phyloP scores from a whole-genome alignment of 805 yeast species.

The Metschnikowia amazonensis region DNA sequence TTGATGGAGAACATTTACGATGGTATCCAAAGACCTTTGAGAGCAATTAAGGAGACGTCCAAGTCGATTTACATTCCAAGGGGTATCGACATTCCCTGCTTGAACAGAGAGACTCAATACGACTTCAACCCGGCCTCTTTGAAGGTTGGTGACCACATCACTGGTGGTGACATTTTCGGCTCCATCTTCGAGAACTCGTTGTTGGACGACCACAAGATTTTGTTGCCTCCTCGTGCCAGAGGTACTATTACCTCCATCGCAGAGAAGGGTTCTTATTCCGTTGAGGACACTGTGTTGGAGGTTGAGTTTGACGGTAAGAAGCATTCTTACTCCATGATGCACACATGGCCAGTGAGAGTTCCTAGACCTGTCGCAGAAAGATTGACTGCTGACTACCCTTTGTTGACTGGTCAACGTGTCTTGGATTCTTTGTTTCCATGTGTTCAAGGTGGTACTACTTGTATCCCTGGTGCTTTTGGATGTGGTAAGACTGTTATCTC shows the following conservation, averaged over 20 bases:
- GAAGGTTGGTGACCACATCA: slow-evolving; percentile 93
- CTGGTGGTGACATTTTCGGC: slow-evolving; percentile 98
- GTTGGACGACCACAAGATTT: slow-evolving; percentile 85
- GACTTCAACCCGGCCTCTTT: slow-evolving; percentile 78
- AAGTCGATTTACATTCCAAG: slow-evolving; percentile 97
- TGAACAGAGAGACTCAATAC: slow-evolving; percentile 74
- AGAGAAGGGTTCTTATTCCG: slow-evolving; percentile 82
- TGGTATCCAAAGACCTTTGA: slow-evolving; percentile 98
- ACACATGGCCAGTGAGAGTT: slow-evolving; percentile 99
- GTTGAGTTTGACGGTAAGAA: slow-evolving; percentile 91
- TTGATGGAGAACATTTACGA: slow-evolving; percentile 98
- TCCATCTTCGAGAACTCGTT: slow-evolving; percentile 91
- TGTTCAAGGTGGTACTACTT: slow-evolving; percentile 99
- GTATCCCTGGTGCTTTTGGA: slow-evolving; percentile 99
- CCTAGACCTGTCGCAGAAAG: slow-evolving; percentile 98
- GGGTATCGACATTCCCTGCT: slow-evolving; percentile 97
- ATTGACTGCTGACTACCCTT: slow-evolving; percentile 88
- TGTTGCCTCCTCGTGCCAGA: slow-evolving; percentile 96
- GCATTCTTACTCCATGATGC: slow-evolving; percentile 85
- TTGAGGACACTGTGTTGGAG: slow-evolving; percentile 86
- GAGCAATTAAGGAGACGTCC: slow-evolving; percentile 81
- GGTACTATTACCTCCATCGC: slow-evolving; percentile 94
- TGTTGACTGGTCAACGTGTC: slow-evolving; percentile 98
- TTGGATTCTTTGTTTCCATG: slow-evolving; percentile 96
- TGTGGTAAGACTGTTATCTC: slow-evolving; percentile 99